Conservation (phyloP, 2,329 filamentous ascomycete genomes). For the Ambrosiella xylebori region DNA sequence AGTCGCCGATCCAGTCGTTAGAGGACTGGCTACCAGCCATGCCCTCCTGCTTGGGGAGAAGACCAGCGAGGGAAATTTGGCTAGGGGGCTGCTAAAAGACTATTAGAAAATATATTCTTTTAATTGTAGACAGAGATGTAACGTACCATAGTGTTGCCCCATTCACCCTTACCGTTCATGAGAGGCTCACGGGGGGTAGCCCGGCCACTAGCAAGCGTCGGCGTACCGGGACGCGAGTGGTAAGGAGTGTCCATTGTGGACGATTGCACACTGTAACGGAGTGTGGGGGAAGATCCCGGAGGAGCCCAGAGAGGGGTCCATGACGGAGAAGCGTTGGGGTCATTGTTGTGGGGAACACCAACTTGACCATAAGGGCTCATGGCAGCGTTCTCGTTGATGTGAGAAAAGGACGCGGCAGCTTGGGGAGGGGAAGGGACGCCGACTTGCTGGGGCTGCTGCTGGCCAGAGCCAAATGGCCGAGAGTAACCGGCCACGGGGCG, state of each 20-base stretch:
- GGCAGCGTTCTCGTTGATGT: constrained; percentile 6
- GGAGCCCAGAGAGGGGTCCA: constrained; percentile 11
- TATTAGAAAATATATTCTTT: neutral
- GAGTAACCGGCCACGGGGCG: constrained; percentile 17
- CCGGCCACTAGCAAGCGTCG: constrained; percentile 19
- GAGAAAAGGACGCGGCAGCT: constrained; percentile 13
- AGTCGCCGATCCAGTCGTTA: constrained; percentile 6
- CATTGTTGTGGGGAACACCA: constrained; percentile 4
- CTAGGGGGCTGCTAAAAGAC: constrained; percentile 23
- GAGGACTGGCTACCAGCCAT: constrained; percentile 14
- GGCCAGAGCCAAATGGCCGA: constrained; percentile 12
- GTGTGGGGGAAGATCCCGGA: constrained; percentile 6
- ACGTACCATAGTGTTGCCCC: constrained; percentile 17
- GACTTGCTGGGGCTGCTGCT: constrained; percentile 13
- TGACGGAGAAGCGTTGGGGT: constrained; percentile 8
- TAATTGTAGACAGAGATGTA: neutral
- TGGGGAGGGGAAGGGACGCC: constrained; percentile 15
- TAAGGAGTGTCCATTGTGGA: constrained; percentile 14
- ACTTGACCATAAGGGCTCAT: constrained; percentile 11
- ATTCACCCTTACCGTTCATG: constrained; percentile 14
- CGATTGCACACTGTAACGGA: constrained; percentile 12
- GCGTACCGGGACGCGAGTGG: constrained; percentile 17
- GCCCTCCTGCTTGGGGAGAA: constrained; percentile 20
- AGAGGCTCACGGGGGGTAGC: constrained; percentile 16
- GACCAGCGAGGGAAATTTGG: constrained; percentile 24